phyloP scores from a whole-genome alignment of 805 yeast species.

The Sugiyamaella smithiae region DNA sequence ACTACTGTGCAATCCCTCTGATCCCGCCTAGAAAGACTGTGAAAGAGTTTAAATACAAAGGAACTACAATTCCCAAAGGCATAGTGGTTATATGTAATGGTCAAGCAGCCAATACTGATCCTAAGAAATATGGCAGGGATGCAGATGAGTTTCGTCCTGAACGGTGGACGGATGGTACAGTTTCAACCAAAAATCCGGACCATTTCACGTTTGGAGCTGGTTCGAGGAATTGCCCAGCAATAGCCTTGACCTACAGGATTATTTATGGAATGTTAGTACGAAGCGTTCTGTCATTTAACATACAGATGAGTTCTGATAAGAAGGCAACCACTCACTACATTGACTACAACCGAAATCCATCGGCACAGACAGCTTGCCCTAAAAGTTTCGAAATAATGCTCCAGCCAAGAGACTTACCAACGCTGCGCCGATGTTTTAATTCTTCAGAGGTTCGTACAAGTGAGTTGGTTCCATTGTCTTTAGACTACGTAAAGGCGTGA shows the following conservation, averaged over 20 bases:
- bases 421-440: not conserved
- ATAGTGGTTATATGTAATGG: conserved; percentile 57
- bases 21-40: conserved; percentile 61
- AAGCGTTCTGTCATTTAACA: not conserved
- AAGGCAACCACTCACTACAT: not conserved
- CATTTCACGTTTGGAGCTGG: conserved; percentile 5
- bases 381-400: not conserved
- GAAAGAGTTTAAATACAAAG: conserved; percentile 41
- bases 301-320: not conserved
- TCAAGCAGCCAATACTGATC: conserved; percentile 52
- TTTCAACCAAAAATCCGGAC: not conserved
- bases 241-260: conserved; percentile 3
- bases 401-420: not conserved
- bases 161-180: conserved; percentile 37
- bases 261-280: conserved; percentile 1
- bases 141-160: conserved; percentile 43
- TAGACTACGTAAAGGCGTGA: not conserved
- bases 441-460: not conserved
- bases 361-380: conserved; percentile 2
- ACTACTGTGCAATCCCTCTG: conserved; percentile 63
- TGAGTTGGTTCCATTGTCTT: not conserved
- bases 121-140: conserved; percentile 36
- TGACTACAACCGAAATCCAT: not conserved
- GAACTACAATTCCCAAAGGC: conserved; percentile 53
- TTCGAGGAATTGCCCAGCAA: not conserved